phyloP scores from a whole-genome alignment of 176 grass and related monocot species.

The Juncus inflexus region DNA sequence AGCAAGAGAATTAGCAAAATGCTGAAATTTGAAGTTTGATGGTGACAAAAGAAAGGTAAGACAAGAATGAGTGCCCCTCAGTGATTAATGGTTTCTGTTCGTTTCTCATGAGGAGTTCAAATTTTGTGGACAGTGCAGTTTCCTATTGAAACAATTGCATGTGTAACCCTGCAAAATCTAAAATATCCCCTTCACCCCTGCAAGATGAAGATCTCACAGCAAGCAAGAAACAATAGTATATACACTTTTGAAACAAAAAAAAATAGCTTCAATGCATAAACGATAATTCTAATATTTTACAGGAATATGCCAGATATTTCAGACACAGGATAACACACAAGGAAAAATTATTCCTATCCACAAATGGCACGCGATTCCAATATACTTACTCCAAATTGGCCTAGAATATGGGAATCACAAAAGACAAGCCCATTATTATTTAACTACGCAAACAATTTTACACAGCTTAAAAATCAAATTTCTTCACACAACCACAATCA shows the following conservation, averaged over 20 bases:
- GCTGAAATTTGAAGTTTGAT: constrained; percentile 28
- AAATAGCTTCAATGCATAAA: too few relatives aligned
- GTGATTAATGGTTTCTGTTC: background rate
- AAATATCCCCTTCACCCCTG: background rate
- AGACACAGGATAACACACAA: too few relatives aligned
- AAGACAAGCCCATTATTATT: too few relatives aligned
- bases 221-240: background rate
- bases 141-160: too few relatives aligned
- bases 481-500: constrained; percentile 2
- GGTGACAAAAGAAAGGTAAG: constrained; percentile 32
- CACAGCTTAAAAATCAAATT: background rate
- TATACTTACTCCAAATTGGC: too few relatives aligned
- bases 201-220: background rate
- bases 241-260: background rate
- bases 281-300: too few relatives aligned
- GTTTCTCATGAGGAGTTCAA: background rate
- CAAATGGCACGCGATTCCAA: too few relatives aligned
- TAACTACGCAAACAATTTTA: too few relatives aligned
- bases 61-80: constrained; percentile 5
- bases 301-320: too few relatives aligned
- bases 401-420: too few relatives aligned
- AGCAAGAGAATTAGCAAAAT: constrained; percentile 4
- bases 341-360: too few relatives aligned
- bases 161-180: background rate
- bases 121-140: background rate